These are phyloP conservation scores for Mallotus repandus DNA, from an alignment of 441 rosid genomes.

Conservation along the genomic window DNA sequence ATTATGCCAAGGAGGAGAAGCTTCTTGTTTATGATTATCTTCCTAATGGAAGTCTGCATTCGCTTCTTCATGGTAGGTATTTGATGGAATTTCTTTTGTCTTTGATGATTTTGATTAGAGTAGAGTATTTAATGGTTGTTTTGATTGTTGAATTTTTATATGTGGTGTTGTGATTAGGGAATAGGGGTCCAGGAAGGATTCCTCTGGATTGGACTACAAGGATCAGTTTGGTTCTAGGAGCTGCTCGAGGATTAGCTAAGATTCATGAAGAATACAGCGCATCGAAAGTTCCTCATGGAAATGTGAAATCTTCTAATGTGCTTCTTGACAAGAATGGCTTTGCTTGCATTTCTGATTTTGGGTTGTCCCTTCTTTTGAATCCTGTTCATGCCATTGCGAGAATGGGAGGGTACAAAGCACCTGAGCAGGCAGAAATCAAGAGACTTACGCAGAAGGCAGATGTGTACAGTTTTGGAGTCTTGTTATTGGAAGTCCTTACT, in stretches of 20 bases:
- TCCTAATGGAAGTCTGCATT: slow-evolving; percentile 80
- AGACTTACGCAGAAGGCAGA: slow-evolving; percentile 84
- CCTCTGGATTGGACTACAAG: slow-evolving; percentile 98
- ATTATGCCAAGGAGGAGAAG: slow-evolving; percentile 93
- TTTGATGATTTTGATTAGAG: neutral
- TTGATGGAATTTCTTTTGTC: neutral
- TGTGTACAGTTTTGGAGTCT: slow-evolving; percentile 82
- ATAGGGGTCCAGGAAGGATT: slow-evolving; percentile 84
- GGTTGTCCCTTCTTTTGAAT: slow-evolving; percentile 73
- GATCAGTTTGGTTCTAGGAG: slow-evolving; percentile 78
- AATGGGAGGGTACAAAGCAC: slow-evolving; percentile 86
- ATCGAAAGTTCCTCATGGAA: slow-evolving; percentile 80
- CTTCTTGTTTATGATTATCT: slow-evolving; percentile 89
- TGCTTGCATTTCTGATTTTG: slow-evolving; percentile 86
- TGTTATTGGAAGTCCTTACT: slow-evolving; percentile 83
- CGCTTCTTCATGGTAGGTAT: slow-evolving; percentile 77
- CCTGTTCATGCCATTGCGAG: slow-evolving; percentile 86
- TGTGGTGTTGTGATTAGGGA: slow-evolving; percentile 37
- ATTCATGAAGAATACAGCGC: slow-evolving; percentile 67
- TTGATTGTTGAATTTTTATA: neutral
- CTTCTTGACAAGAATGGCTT: slow-evolving; percentile 84
- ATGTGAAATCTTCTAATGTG: slow-evolving; percentile 78
- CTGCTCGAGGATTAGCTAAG: slow-evolving; percentile 83
- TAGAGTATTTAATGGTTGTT: neutral
- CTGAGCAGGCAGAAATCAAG: slow-evolving; percentile 78